A percentile compares a stretch with the other conserved stretches of the same genome.
Evolutionary conservation across 2,329 filamentous ascomycete species (phyloP).

Genomic region (Calonectria pteridis): DNA sequence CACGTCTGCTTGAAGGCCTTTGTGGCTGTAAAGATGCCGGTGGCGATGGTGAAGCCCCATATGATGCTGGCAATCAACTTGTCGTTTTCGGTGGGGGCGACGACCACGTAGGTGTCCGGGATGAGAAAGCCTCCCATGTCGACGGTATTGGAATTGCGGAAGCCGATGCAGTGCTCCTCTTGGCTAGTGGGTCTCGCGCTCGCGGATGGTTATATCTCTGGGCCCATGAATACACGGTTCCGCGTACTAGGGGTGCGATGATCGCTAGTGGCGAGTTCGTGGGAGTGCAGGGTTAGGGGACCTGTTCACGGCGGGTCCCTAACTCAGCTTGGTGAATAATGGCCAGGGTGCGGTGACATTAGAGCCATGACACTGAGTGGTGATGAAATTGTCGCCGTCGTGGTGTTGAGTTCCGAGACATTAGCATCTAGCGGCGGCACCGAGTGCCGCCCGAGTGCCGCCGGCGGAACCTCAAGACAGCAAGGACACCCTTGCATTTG

Average conservation of each 20-base stretch:
- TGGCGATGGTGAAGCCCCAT: slow-evolving; percentile 41
- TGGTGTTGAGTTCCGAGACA: background rate
- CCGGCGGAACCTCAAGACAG: background rate
- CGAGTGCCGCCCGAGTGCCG: background rate
- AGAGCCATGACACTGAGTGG: background rate
- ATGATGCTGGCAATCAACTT: slow-evolving; percentile 41
- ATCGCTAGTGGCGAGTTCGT: background rate
- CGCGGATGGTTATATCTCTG: background rate
- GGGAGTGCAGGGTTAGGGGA: background rate
- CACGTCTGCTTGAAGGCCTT: slow-evolving; percentile 40
- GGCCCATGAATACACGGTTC: background rate
- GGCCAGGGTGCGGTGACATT: background rate
- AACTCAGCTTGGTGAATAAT: background rate
- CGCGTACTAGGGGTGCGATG: background rate
- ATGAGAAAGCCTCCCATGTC: slow-evolving; percentile 21
- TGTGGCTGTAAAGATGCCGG: slow-evolving; percentile 33
- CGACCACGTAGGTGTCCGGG: slow-evolving; percentile 32
- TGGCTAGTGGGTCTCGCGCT: background rate
- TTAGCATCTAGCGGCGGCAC: too few relatives aligned
- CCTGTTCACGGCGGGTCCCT: background rate
- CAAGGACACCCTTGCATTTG: too few relatives aligned
- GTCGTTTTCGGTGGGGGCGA: slow-evolving; percentile 31
- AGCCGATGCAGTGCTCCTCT: background rate
- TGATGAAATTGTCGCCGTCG: background rate
- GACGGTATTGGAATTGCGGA: background rate